Conservation (phyloP, 2,329 filamentous ascomycete genomes). For the Phaeophleospora eucalypticola region DNA sequence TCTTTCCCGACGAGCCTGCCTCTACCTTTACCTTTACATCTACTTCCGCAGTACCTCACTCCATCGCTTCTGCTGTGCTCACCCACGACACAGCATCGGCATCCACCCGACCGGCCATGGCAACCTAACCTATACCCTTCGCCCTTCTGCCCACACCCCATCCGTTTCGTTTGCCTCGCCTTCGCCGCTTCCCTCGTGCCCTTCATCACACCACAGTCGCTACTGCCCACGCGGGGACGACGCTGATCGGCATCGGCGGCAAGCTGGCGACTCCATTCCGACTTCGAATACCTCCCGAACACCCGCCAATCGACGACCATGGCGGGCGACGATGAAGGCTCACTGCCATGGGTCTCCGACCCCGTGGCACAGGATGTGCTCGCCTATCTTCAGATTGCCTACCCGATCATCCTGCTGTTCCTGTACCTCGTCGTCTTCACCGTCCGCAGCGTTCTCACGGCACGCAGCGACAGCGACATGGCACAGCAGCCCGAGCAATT, state of each 20-base stretch:
- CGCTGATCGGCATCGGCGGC: neutral
- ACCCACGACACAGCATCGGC: neutral
- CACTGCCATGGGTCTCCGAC: constrained; percentile 34
- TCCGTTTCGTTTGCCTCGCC: neutral
- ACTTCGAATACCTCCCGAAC: neutral
- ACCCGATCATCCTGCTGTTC: constrained; percentile 60
- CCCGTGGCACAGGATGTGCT: constrained; percentile 42
- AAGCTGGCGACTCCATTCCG: neutral
- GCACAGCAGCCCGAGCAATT: constrained; percentile 45
- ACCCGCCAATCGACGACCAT: constrained; percentile 1
- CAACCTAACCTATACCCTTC: neutral
- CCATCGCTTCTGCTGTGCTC: neutral
- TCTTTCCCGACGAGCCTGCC: no score
- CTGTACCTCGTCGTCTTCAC: constrained; percentile 63
- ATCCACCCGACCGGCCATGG: neutral
- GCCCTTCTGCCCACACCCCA: no score
- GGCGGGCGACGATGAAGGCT: constrained; percentile 2
- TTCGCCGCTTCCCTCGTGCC: neutral
- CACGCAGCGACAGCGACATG: constrained; percentile 44
- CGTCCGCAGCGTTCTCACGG: constrained; percentile 54
- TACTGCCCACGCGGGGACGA: neutral
- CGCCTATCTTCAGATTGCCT: constrained; percentile 52
- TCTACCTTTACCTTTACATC: no score
- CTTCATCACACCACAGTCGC: neutral
- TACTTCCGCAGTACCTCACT: no score